A percentile compares a stretch with the other conserved stretches of the same genome.
Evolutionary conservation across 371 early-diverging fungal genomes (phyloP).

Genomic region (Haplosporangium sp.): DNA sequence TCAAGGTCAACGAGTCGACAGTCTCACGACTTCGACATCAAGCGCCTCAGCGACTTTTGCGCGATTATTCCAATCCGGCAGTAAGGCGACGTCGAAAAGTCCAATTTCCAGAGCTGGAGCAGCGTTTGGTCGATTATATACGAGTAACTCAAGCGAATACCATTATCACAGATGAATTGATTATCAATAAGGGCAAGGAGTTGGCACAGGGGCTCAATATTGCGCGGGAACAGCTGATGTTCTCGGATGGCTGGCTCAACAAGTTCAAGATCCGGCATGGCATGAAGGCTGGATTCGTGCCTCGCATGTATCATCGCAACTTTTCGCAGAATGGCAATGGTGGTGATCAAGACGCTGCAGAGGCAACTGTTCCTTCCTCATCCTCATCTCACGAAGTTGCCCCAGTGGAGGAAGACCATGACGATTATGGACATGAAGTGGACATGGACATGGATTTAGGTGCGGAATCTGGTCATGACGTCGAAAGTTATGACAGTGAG

Average conservation of each 20-base stretch:
- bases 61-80: constrained; percentile 26
- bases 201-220: constrained; percentile 31
- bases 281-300: constrained; percentile 8
- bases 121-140: constrained; percentile 17
- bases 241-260: constrained; percentile 54
- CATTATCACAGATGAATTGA: constrained; percentile 32
- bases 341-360: too few species aligned
- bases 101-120: constrained; percentile 41
- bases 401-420: too few species aligned
- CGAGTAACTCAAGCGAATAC: constrained; percentile 1
- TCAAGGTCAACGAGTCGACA: constrained; percentile 51
- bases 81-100: constrained; percentile 38
- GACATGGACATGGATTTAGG: too few species aligned
- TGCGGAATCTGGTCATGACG: too few species aligned
- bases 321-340: too few species aligned
- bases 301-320: background rate
- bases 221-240: constrained; percentile 28
- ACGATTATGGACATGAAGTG: too few species aligned
- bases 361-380: too few species aligned
- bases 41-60: constrained; percentile 9
- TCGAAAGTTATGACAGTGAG: too few species aligned
- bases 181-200: constrained; percentile 36
- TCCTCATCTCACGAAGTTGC: too few species aligned
- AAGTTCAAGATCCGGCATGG: constrained; percentile 56
- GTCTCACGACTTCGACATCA: constrained; percentile 35